Evolutionary conservation across 2,329 filamentous ascomycete genomes (phyloP), one percentile per base, ranked within the genome.

Genomic region (Pseudocercospora vitis): DNA sequence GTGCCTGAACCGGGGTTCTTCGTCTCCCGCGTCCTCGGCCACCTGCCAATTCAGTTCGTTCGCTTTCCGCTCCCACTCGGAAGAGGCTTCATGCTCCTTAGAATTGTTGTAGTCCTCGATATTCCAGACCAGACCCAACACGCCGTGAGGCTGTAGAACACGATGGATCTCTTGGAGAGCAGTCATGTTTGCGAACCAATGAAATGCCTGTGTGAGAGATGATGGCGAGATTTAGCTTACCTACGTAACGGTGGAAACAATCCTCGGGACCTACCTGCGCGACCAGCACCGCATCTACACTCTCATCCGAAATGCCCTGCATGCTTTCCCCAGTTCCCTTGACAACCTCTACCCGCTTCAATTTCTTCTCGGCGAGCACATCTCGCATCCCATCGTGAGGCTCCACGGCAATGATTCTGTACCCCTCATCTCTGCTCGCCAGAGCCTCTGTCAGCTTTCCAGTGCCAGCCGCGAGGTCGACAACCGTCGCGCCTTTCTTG

Each of bases 211-310:
- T 23, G 29, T 1, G 19, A 7, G 14, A 4, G 18, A 16, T 4
- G 29, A 6, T 14, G 18, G 29, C 35, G 54, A 49, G 31, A 40
- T 23, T 57, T 55, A 57, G 58, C 55, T 55, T 52, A 49, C 46
- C 37, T 44, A 35, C 39, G 12, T 24, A 12, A 14, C 9, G 1
- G 7, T 11, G 26, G n/a, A n/a, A n/a, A n/a, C n/a, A n/a, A n/a
- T n/a, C n/a, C n/a, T n/a, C n/a, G n/a, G n/a, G n/a, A 69, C 78
- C 68, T 72, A 87, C 85, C 79, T 89, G 87, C 32, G 85, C 85
- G 53, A 80, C 80, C 63, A 89, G 74, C 26, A 86, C 79, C 3
- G 77, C 85, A 72, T 89, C 85, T 7, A 81, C 81, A 75, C 80
- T 84, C 18, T 76, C 81, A 56, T 80, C 76, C 16, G 75, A 75